Conservation (phyloP, 2,329 filamentous ascomycete genomes). For the Cladophialophora carrionii region DNA sequence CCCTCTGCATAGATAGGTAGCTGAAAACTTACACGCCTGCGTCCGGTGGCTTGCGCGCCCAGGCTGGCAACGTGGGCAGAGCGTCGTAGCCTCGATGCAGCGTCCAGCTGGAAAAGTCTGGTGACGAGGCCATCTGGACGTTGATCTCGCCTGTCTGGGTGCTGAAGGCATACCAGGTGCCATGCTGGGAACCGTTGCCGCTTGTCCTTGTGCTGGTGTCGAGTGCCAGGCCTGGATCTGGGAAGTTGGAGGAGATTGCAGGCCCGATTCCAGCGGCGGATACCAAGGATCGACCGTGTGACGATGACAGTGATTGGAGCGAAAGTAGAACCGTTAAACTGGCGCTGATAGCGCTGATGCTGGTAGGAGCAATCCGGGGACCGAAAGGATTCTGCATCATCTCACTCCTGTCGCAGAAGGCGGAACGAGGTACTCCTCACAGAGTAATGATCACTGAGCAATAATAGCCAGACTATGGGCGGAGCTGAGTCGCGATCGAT, state of each 20-base stretch:
- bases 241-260: conserved; percentile 53
- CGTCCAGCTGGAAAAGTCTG: conserved; percentile 53
- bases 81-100: conserved; percentile 55
- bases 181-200: conserved; percentile 33
- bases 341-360: conserved; percentile 6
- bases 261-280: conserved; percentile 16
- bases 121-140: conserved; percentile 57
- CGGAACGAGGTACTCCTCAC: background rate
- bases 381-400: background rate
- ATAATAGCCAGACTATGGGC: background rate
- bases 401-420: background rate
- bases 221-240: conserved; percentile 58
- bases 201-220: conserved; percentile 41
- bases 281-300: conserved; percentile 3
- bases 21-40: conserved; percentile 38
- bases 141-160: conserved; percentile 54
- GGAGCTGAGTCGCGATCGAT: background rate
- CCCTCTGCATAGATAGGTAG: background rate
- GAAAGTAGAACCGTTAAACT: conserved; percentile 6
- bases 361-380: background rate
- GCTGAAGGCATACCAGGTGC: conserved; percentile 59
- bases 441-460: too few species aligned
- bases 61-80: conserved; percentile 54
- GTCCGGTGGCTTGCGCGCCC: conserved; percentile 51
- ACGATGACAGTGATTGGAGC: conserved; percentile 11